Conservation (phyloP, 1,284 basidiomycete species). For the Trametes pubescens region DNA sequence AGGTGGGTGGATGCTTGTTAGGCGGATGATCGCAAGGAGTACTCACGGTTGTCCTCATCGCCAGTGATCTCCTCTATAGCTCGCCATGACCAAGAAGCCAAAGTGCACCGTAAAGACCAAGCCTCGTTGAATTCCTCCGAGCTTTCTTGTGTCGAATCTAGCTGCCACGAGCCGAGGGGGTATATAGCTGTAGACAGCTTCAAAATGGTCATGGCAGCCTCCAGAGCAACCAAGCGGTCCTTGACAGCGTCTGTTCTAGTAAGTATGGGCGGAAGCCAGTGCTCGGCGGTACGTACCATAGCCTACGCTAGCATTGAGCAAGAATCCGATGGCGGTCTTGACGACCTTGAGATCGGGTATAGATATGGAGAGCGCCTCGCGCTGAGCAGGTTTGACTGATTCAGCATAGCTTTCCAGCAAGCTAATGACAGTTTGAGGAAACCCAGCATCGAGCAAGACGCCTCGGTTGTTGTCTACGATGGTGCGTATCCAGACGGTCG, state of each 20-base stretch:
- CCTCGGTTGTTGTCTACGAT: constrained; percentile 69
- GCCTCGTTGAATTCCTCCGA: constrained; percentile 53
- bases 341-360: constrained; percentile 74
- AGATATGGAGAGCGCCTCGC: constrained; percentile 58
- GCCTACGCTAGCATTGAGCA: constrained; percentile 82
- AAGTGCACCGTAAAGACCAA: constrained; percentile 69
- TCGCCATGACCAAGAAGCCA: constrained; percentile 82
- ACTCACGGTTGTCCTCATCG: constrained; percentile 38
- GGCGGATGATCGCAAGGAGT: neutral
- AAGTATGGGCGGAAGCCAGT: neutral
- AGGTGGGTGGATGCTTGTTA: neutral
- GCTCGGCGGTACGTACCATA: constrained; percentile 61
- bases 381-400: constrained; percentile 51
- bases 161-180: constrained; percentile 68
- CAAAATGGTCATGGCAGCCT: constrained; percentile 72
- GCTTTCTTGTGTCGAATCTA: constrained; percentile 30
- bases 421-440: constrained; percentile 70
- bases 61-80: constrained; percentile 51
- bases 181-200: constrained; percentile 76
- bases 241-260: constrained; percentile 71
- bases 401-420: constrained; percentile 77
- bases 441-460: constrained; percentile 69
- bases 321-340: constrained; percentile 80
- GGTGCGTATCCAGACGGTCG: constrained; percentile 12
- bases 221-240: constrained; percentile 67